Evolutionary conservation across 148 eudicot species (phyloP), one percentile per base, ranked within the genome.

Genomic region (Persicaria maculosa): DNA sequence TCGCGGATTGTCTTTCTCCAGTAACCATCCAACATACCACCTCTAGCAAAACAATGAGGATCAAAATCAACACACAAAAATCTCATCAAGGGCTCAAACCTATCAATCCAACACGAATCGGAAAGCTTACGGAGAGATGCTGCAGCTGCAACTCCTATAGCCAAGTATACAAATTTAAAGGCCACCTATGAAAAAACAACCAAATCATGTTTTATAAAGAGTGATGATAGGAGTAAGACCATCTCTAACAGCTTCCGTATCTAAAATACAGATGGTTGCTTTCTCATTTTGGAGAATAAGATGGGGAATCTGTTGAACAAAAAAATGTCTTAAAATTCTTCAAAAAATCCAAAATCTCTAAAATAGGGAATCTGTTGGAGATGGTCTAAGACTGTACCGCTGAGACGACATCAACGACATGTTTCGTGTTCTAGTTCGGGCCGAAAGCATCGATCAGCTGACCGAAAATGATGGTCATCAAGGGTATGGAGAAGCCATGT

Each of bases 11-110:
- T 76, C 83, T 83, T 46, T 83, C 86, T 69, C 83, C 86, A 19
- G 86, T 83, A 44, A 83, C 78, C 72, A 71, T 77, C 86, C 86
- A 83, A 44, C 86, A 83, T n/a, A 75, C 79, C 81, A 80, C 83
- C 83, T 83, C 83, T 83, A 74, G 6, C 54, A 68, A 4, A 48
- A 44, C 67, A 52, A 59, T 2, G 47, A 36, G 40, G 40, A 31
- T 31, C 3, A 31, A 31, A 31, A 31, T 31, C 40, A 31, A 31
- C 40, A 67, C 71, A 67, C 25, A 19, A 17, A 57, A 8, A 48
- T 57, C 7, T 50, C 54, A 44, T 17, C 1, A 31, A 31, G 40
- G 40, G 36, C 62, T 20, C 11, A 57, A 52, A 15, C 55, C 16
- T 52, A 52, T 15, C n/a, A 8, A 4, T 52, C 16, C 16, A 6